phyloP scores from a whole-genome alignment of 345 rosid genomes.

The Salix arbutifolia region DNA sequence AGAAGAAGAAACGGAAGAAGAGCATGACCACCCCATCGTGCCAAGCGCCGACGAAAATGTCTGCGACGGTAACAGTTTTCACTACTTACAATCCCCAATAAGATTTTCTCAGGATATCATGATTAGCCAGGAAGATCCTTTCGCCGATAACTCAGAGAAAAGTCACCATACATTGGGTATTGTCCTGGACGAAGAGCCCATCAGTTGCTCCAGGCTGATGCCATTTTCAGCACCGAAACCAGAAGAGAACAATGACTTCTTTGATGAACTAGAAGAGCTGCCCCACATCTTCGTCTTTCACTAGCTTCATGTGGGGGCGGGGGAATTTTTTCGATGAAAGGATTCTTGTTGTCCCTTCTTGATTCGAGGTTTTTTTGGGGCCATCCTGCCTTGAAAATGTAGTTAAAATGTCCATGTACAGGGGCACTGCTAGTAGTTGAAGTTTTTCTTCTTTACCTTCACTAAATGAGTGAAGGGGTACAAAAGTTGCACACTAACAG shows the following conservation, averaged over 20 bases:
- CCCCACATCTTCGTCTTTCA: conserved; percentile 46
- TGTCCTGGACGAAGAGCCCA: conserved; percentile 48
- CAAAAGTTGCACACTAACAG: neutral
- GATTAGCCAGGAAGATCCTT: conserved; percentile 39
- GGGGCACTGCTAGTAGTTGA: neutral
- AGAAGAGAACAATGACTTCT: conserved; percentile 52
- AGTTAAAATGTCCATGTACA: conserved; percentile 19
- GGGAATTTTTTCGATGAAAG: conserved; percentile 50
- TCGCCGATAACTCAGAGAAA: conserved; percentile 16
- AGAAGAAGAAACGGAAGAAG: conserved; percentile 9
- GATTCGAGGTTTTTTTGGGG: conserved; percentile 23
- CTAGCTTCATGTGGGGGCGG: conserved; percentile 39
- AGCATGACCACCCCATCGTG: conserved; percentile 10
- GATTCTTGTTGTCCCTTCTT: conserved; percentile 57
- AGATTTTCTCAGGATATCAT: conserved; percentile 30
- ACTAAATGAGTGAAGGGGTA: conserved; percentile 15
- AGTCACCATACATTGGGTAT: conserved; percentile 21
- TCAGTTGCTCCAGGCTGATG: conserved; percentile 24
- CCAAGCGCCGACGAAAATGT: conserved; percentile 23
- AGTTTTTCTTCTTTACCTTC: neutral
- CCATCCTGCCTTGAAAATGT: conserved; percentile 23
- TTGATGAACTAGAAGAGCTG: conserved; percentile 72
- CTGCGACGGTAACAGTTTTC: conserved; percentile 30
- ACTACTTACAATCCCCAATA: conserved; percentile 39
- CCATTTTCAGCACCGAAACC: conserved; percentile 28